phyloP scores from a whole-genome alignment of 108 stramenopile genomes.

The Chaetoceros muelleri region DNA sequence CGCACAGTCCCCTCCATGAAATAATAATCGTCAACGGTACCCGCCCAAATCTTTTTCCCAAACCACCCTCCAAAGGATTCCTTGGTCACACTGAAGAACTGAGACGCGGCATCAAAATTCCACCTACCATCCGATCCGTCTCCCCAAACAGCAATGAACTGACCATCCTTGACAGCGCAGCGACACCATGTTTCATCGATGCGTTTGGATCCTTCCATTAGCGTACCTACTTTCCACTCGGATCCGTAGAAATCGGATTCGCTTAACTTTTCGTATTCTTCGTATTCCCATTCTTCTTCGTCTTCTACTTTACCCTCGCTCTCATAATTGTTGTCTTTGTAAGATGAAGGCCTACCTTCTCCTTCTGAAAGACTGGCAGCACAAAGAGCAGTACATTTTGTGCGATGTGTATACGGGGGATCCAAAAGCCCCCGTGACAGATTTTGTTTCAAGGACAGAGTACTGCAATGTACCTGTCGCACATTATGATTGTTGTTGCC shows the following conservation, averaged over 20 bases:
- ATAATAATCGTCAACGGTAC: constrained; percentile 70
- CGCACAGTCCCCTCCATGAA: constrained; percentile 68
- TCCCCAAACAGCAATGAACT: constrained; percentile 66
- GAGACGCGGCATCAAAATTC: constrained; percentile 58
- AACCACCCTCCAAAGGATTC: constrained; percentile 37
- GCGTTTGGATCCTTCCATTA: constrained; percentile 32
- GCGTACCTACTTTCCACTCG: constrained; percentile 76
- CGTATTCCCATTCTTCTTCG: constrained; percentile 68
- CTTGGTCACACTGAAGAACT: constrained; percentile 62
- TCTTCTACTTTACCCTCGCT: too few relatives aligned
- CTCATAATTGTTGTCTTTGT: too few relatives aligned
- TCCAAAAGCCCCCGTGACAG: too few relatives aligned
- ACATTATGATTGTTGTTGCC: too few relatives aligned
- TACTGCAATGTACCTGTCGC: too few relatives aligned
- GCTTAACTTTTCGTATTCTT: constrained; percentile 60
- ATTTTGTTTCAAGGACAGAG: too few relatives aligned
- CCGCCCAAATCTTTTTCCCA: constrained; percentile 75
- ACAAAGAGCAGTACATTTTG: too few relatives aligned
- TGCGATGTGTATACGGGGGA: too few relatives aligned
- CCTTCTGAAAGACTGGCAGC: background rate
- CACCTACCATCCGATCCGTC: constrained; percentile 58
- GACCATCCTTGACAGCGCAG: constrained; percentile 43
- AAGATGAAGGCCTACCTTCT: too few relatives aligned
- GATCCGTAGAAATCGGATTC: constrained; percentile 66
- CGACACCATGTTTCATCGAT: constrained; percentile 81